Evolutionary conservation across 2,329 filamentous ascomycete species (phyloP), one percentile per base, ranked within the genome.

Genomic region (Trichoderma sp.): DNA sequence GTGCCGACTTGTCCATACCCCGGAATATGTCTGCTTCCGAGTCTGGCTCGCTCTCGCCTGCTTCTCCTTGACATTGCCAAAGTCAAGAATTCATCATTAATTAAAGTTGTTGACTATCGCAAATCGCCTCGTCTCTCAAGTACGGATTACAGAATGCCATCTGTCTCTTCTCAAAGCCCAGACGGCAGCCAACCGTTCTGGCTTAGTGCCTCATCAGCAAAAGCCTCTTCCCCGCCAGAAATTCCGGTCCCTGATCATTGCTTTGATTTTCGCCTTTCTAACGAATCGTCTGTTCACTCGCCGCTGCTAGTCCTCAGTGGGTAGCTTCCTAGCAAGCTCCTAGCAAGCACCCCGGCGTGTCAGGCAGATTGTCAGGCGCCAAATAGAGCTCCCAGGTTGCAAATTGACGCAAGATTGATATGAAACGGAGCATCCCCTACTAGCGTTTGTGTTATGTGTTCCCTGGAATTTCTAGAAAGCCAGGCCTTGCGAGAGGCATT

Each of bases 321-420:
- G 46, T 24, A 28, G 46, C 30, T 21, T 51, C 59, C 28, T 34
- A 55, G 52, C 52, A 18, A 21, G 43, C 28, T 28, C 59, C 28
- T 34, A 55, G 52, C 52, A 18, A 21, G 43, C 28, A 28, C 32
- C 59, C 59, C 59, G 18, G 59, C 59, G 59, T 63, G 59, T 63
- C 60, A 64, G 26, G 39, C 60, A 54, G 49, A 64, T 11, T 54
- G 26, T 63, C 59, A 46, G 59, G 59, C 59, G 46, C 59, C 43
- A 18, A 51, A 51, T 21, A 26, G 59, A 61, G 59, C 59, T 61
- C 21, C 43, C 18, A n/a, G 10, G 16, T 18, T n/a, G 18, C 39
- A 16, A 24, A 37, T 37, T 51, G 28, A 37, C 46, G 46, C 46
- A n/a, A 37, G 26, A 16, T 32, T 54, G 28, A 51, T 51, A 61